Percentiles rank a stretch among this genome's conserved stretches.
These are phyloP conservation scores for Termitomyces sp. DNA, from an alignment of 768 basidiomycete genomes.

Conservation along the genomic window DNA sequence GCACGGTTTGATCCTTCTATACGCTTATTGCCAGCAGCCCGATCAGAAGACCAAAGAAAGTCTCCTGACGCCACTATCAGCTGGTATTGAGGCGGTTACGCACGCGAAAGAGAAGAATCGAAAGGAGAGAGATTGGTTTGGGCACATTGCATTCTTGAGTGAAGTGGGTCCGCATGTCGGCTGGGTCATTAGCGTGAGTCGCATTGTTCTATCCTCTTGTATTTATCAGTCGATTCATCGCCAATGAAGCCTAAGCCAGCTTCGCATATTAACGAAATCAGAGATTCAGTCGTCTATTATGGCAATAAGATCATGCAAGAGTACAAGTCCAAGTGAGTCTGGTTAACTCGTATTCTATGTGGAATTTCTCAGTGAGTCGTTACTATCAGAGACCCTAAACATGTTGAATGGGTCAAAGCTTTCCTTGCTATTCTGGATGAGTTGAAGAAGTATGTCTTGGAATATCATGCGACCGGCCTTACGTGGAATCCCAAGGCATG, in stretches of 20 bases:
- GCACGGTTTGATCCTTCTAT: constrained; percentile 60
- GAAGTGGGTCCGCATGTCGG: constrained; percentile 79
- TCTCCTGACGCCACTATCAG: constrained; percentile 63
- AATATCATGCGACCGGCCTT: constrained; percentile 82
- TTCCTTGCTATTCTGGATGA: constrained; percentile 71
- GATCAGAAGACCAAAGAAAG: constrained; percentile 49
- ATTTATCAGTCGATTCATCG: background rate
- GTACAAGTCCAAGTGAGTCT: constrained; percentile 81
- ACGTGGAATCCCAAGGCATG: constrained; percentile 82
- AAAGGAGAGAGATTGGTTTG: constrained; percentile 76
- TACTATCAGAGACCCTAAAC: constrained; percentile 66
- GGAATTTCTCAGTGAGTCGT: constrained; percentile 3
- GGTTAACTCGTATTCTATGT: background rate
- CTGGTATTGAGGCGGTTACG: constrained; percentile 69
- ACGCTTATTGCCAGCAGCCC: constrained; percentile 77
- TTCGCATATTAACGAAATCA: constrained; percentile 73
- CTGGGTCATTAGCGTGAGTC: constrained; percentile 81
- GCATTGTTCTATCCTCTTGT: background rate
- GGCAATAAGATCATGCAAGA: constrained; percentile 88
- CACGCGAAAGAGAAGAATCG: constrained; percentile 78
- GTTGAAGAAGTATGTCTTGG: constrained; percentile 75
- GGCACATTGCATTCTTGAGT: constrained; percentile 73
- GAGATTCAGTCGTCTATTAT: constrained; percentile 84
- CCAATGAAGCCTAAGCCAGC: constrained; percentile 67
- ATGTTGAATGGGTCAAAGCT: constrained; percentile 82